Evolutionary conservation across 1,284 basidiomycete genomes (phyloP).

Genomic region (Fomitopsis pinicola): DNA sequence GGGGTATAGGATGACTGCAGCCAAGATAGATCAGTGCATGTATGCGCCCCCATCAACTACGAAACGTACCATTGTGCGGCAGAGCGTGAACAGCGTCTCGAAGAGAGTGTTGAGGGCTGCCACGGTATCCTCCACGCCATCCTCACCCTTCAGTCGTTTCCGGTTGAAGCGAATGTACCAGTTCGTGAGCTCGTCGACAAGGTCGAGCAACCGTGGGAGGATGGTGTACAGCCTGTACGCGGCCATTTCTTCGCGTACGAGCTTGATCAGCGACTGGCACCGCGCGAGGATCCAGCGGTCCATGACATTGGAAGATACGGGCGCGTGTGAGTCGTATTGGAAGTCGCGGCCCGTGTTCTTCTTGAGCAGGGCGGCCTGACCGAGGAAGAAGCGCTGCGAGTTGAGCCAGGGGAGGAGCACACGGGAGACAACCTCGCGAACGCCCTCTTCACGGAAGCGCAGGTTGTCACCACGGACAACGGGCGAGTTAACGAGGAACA

Average conservation of each 20-base stretch:
- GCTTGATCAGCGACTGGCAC: conserved; percentile 93
- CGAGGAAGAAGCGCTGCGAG: conserved; percentile 98
- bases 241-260: conserved; percentile 94
- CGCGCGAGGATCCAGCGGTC: conserved; percentile 97
- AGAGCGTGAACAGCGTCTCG: conserved; percentile 92
- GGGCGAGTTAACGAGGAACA: conserved; percentile 99
- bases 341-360: conserved; percentile 82
- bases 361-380: conserved; percentile 88
- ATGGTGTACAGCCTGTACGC: conserved; percentile 98
- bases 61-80: conserved; percentile 81
- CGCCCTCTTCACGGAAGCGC: conserved; percentile 97
- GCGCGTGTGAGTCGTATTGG: conserved; percentile 83
- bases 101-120: conserved; percentile 94
- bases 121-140: conserved; percentile 85
- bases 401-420: conserved; percentile 99
- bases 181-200: conserved; percentile 97
- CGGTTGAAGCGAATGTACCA: conserved; percentile 99
- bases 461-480: conserved; percentile 98
- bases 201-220: conserved; percentile 88
- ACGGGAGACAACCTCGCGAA: conserved; percentile 92
- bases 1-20: conserved; percentile 93
- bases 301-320: conserved; percentile 93
- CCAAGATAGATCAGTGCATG: neutral
- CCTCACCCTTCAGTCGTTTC: conserved; percentile 92
- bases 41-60: neutral